phyloP scores from a whole-genome alignment of 495 filamentous ascomycete species.

The Penicillium manginii region DNA sequence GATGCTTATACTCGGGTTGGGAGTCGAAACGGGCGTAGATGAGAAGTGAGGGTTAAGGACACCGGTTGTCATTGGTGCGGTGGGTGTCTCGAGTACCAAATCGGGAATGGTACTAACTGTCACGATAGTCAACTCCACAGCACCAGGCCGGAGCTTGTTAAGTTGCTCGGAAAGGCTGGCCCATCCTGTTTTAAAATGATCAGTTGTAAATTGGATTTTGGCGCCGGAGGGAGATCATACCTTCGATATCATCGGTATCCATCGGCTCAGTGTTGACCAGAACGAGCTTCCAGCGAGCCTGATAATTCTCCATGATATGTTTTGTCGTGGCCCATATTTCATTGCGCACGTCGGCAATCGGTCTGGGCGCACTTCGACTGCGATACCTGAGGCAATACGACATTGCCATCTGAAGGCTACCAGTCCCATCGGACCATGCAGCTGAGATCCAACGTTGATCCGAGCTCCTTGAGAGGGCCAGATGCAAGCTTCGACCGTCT shows the following conservation, averaged over 20 bases:
- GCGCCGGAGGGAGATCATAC: conserved; percentile 32
- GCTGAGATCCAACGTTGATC: conserved; percentile 87
- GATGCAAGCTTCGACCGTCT: conserved; percentile 82
- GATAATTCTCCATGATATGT: conserved; percentile 70
- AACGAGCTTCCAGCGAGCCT: conserved; percentile 79
- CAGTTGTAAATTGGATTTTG: not conserved
- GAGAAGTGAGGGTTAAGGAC: conserved; percentile 39
- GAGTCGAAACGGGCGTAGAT: conserved; percentile 49
- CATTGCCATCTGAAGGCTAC: conserved; percentile 73
- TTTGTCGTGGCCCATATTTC: conserved; percentile 88
- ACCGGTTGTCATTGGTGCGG: conserved; percentile 33
- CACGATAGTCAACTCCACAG: conserved; percentile 60
- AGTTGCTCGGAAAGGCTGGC: conserved; percentile 46
- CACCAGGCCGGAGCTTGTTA: conserved; percentile 50
- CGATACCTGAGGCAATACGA: conserved; percentile 78
- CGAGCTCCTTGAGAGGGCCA: conserved; percentile 80
- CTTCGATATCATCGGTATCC: conserved; percentile 73
- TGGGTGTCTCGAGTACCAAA: conserved; percentile 56
- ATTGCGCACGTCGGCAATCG: conserved; percentile 64
- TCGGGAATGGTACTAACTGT: conserved; percentile 68
- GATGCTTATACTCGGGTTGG: conserved; percentile 47
- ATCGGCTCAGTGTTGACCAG: conserved; percentile 75
- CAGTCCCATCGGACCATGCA: conserved; percentile 89
- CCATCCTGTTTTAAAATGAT: conserved; percentile 42
- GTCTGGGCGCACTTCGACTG: conserved; percentile 55